phyloP scores from a whole-genome alignment of 148 eudicot genomes.

The Polygonum aviculare region DNA sequence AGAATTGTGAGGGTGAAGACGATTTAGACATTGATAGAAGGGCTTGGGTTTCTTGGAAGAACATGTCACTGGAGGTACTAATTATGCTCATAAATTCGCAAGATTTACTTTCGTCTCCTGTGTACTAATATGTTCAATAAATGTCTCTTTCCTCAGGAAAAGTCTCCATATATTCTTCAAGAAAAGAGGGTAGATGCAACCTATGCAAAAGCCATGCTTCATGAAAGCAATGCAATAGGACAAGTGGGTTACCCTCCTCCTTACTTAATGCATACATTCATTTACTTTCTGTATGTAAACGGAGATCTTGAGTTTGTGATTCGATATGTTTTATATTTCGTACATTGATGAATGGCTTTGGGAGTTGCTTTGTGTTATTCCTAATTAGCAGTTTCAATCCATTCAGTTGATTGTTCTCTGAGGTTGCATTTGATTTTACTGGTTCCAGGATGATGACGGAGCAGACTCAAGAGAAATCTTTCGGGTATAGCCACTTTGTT shows the following conservation, averaged over 20 bases:
- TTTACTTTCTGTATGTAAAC: not conserved
- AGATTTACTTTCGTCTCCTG: not conserved
- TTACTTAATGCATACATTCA: not conserved
- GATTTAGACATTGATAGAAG: slow-evolving; percentile 33
- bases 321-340: not conserved
- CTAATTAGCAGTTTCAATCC: too few relatives aligned
- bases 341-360: not conserved
- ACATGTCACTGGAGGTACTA: slow-evolving; percentile 48
- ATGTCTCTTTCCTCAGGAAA: slow-evolving; percentile 30
- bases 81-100: not conserved
- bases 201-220: slow-evolving; percentile 26
- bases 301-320: not conserved
- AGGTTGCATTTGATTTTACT: not conserved
- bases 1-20: slow-evolving; percentile 26
- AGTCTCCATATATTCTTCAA: slow-evolving; percentile 26
- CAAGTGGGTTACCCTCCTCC: not conserved
- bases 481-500: not conserved
- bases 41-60: slow-evolving; percentile 58
- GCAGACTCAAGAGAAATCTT: not conserved
- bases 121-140: not conserved
- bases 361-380: not conserved
- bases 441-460: slow-evolving; percentile 6
- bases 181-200: slow-evolving; percentile 38
- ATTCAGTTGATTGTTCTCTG: not conserved
- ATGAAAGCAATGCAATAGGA: slow-evolving; percentile 29